Conservation (phyloP, 2,329 filamentous ascomycete species). For the Fusarium sp. region DNA sequence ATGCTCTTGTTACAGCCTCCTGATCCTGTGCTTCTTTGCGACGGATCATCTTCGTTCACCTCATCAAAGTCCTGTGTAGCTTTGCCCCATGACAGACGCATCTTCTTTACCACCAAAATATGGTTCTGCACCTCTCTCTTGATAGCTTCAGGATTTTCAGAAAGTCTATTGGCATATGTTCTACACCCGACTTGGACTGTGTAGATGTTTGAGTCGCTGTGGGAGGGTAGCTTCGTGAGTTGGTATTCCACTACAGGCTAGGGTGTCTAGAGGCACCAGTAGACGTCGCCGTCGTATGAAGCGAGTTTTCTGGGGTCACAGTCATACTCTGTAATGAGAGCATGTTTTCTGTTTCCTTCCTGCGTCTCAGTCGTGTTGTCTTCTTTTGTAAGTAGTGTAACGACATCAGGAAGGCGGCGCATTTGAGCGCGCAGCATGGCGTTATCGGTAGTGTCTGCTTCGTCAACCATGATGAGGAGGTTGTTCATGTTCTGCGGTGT, state of each 20-base stretch:
- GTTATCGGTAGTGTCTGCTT: neutral
- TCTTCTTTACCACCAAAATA: neutral
- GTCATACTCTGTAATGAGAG: neutral
- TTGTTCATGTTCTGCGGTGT: too few species aligned
- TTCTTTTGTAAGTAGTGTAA: neutral
- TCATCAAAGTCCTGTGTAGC: neutral
- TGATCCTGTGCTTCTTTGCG: neutral
- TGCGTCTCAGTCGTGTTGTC: neutral
- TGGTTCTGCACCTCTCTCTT: conserved; percentile 3
- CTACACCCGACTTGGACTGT: neutral
- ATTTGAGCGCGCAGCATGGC: neutral
- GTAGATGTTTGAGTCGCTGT: neutral
- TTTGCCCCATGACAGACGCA: neutral
- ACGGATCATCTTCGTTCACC: neutral
- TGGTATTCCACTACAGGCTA: neutral
- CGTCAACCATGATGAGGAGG: neutral
- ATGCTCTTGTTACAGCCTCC: neutral
- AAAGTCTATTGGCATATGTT: conserved; percentile 6
- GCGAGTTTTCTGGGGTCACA: neutral
- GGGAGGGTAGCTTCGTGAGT: neutral
- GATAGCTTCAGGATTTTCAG: neutral
- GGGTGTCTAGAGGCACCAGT: neutral
- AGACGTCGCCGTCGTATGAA: neutral
- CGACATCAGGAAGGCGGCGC: neutral
- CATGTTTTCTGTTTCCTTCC: neutral